phyloP scores from a whole-genome alignment of 495 filamentous ascomycete species.

The Hypoxylon trugodes region DNA sequence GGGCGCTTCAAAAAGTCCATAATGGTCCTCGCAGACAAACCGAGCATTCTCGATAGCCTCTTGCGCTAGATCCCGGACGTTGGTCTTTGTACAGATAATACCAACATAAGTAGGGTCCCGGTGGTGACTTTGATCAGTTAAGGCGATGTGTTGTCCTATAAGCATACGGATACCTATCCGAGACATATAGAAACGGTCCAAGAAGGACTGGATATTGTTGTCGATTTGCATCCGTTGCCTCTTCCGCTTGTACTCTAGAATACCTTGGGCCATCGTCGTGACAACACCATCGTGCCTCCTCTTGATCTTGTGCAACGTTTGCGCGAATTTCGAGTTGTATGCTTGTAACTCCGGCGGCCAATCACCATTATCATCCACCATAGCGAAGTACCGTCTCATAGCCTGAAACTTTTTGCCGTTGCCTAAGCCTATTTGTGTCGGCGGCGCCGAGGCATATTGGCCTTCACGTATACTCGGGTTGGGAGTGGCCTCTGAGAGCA shows the following conservation, averaged over 20 bases:
- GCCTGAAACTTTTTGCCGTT: conserved; percentile 60
- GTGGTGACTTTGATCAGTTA: conserved; percentile 89
- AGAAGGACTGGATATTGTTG: conserved; percentile 92
- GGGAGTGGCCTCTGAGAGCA: conserved; percentile 79
- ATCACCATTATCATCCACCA: conserved; percentile 84
- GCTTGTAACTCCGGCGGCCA: conserved; percentile 96
- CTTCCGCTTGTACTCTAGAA: conserved; percentile 96
- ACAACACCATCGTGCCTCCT: conserved; percentile 95
- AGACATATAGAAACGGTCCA: conserved; percentile 99
- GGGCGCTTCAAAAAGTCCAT: conserved; percentile 95
- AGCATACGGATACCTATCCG: conserved; percentile 99
- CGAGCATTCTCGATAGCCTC: conserved; percentile 98
- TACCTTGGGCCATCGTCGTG: conserved; percentile 93
- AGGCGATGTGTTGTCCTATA: conserved; percentile 95
- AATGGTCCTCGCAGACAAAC: conserved; percentile 98
- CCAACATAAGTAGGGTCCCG: conserved; percentile 93
- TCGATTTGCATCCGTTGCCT: conserved; percentile 98
- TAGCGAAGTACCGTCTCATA: conserved; percentile 84
- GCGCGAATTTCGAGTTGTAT: conserved; percentile 90
- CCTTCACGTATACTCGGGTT: conserved; percentile 91
- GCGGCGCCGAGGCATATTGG: conserved; percentile 82
- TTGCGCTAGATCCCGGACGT: conserved; percentile 92
- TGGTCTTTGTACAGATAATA: conserved; percentile 98
- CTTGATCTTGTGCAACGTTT: conserved; percentile 90
- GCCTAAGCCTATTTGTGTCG: conserved; percentile 59